Evolutionary conservation across 2,329 filamentous ascomycete genomes (phyloP), one percentile per base, ranked within the genome.

Genomic region (Talaromyces pinophilus): DNA sequence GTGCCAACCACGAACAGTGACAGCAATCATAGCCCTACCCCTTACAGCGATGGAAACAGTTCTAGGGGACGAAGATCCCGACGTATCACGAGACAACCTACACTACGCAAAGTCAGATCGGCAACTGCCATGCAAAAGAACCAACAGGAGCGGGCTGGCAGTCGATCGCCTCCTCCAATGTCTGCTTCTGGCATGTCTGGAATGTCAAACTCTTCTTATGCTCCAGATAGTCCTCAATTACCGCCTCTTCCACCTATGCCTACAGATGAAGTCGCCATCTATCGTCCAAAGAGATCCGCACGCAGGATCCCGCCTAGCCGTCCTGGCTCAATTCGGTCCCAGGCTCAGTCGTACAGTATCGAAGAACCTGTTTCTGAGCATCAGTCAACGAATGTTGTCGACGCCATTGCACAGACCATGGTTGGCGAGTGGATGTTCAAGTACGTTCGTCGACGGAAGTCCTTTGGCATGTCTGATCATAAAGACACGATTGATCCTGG

Each of bases 381-480:
- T 11, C 89, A 92, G 70, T 87, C 89, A 52, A 90, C 90, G 0
- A 90, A 88, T 54, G 92, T 98, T 15, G 94, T 99, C 5, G 95
- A 98, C 80, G 93, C 95, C 3, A 98, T 99, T 77, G 93, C 95
- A 1, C 93, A 96, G 75, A 96, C 94, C 0, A 99, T 99, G 95
- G 92, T 99, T 35, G 95, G 95, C 44, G 95, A 98, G 68, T 81
- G 78, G 80, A 82, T 81, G 80, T 81, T 76, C 75, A 83, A 83
- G 69, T 83, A 83, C 67, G 78, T 83, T 33, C 76, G 76, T 65
- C 76, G 76, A 68, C 88, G 94, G 70, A 97, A 93, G 80, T 96
- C 94, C 0, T 98, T 99, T 76, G 92, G 92, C 22, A 88, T 94
- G 63, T 79, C 82, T 42, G 81, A 86, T 42, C 65, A 73, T 54